Evolutionary conservation across 179 eudicot genomes (phyloP), one percentile per base, ranked within the genome.

Genomic region (Silene coronaria): DNA sequence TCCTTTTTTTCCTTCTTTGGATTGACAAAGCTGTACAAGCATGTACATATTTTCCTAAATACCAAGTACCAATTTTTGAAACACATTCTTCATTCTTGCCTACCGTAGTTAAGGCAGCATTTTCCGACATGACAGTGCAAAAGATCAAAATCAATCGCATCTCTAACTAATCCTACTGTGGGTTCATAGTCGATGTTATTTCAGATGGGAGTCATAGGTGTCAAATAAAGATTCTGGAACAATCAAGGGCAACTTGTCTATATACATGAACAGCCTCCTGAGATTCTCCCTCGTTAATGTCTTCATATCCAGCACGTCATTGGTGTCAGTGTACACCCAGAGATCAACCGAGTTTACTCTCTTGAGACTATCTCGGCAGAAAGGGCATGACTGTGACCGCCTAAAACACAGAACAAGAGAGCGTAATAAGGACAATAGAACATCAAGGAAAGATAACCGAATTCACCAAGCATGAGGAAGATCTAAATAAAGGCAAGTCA

Each of bases 331-430:
- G 76, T 81, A 85, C 72, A 94, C 90, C 98, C 98, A 94, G 16
- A 94, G 89, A 79, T 94, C 98, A 17, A 88, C 88, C 0, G 98
- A 94, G 88, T 91, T 86, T 61, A 94, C 98, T 70, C 97, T 85
- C 88, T 91, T 94, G 51, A 94, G 87, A 81, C 92, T 89, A 80
- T 91, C 96, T 8, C 98, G 93, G 76, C 98, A 94, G 72, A 94
- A 94, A 55, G 98, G 98, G 87, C 98, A 94, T 16, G 98, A 94
- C 55, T 90, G 93, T 42, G 98, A 62, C 36, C 92, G 89, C 98
- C 98, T 94, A 91, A 83, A 78, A 78, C 61, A 70, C 23, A 51
- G 30, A 27, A 32, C 34, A 79, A 10, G 64, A 4, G 10, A 51
- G 14, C 42, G 13, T 5, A 73, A 21, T 6, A 57, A 24, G 55